Percentiles rank a stretch among this genome's conserved stretches.
Evolutionary conservation across 495 filamentous ascomycete species (phyloP).

Genomic region (Pyronema domesticum): DNA sequence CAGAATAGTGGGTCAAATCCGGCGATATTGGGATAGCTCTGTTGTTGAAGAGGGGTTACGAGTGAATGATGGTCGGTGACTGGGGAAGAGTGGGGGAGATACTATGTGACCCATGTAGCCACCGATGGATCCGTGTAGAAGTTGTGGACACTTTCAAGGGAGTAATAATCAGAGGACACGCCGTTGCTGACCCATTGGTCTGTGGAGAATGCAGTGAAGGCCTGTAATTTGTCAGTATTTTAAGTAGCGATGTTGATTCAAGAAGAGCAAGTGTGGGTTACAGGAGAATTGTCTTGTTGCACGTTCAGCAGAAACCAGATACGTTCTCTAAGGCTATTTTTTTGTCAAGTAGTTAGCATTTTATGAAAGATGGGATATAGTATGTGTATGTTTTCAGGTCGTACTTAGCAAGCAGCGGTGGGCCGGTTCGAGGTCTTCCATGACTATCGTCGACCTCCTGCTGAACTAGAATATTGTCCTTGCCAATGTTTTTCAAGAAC

Average conservation of each 20-base stretch:
- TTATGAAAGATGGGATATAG: no score
- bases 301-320: background rate
- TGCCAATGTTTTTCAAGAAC: background rate
- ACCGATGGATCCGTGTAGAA: conserved; percentile 9
- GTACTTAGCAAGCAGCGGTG: no score
- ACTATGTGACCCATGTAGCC: conserved; percentile 6
- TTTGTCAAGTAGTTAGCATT: no score
- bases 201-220: conserved; percentile 42
- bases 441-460: no score
- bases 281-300: background rate
- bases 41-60: background rate
- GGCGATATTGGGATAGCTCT: conserved; percentile 8
- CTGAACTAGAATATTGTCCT: no score
- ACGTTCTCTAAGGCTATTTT: background rate
- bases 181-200: conserved; percentile 41
- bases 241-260: background rate
- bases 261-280: background rate
- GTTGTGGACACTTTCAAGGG: conserved; percentile 17
- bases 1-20: conserved; percentile 59
- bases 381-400: no score
- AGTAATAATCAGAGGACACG: conserved; percentile 34
- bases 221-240: background rate
- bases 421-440: no score
- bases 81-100: no score
- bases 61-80: background rate